phyloP scores from a whole-genome alignment of 495 filamentous ascomycete genomes.

The Pyrenula aspistea region DNA sequence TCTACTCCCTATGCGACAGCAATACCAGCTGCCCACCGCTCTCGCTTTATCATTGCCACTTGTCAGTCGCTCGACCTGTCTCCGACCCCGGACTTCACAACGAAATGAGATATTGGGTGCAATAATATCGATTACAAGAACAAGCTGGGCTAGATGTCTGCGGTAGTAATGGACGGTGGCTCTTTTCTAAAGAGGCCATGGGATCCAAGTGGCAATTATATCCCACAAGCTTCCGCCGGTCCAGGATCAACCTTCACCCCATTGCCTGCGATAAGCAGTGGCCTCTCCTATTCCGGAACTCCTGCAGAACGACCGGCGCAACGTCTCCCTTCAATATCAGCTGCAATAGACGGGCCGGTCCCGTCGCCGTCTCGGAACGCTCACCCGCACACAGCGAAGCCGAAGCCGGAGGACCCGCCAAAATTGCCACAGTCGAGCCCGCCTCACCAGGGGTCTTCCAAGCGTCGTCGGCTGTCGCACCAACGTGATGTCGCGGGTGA shows the following conservation, averaged over 20 bases:
- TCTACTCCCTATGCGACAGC: background rate
- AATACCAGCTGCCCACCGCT: background rate
- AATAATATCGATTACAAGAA: background rate
- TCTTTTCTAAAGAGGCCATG: background rate
- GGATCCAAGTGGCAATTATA: background rate
- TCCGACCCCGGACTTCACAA: background rate
- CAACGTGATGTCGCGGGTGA: background rate
- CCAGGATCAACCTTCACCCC: background rate
- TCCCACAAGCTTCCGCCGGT: background rate
- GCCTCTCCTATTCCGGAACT: background rate
- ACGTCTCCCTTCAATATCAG: background rate
- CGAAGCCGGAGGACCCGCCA: background rate
- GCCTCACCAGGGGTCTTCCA: background rate
- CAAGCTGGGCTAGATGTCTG: background rate
- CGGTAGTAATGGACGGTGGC: background rate
- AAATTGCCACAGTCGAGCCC: background rate
- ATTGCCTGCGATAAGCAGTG: background rate
- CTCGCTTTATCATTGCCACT: background rate
- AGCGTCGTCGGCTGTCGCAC: background rate
- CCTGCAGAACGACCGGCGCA: background rate
- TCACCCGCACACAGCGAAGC: background rate
- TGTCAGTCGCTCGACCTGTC: background rate
- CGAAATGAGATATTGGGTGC: background rate
- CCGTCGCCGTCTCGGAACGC: background rate
- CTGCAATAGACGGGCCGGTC: background rate